These are phyloP conservation scores for Silene conica DNA, from an alignment of 148 eudicot genomes.

Conservation along the genomic window DNA sequence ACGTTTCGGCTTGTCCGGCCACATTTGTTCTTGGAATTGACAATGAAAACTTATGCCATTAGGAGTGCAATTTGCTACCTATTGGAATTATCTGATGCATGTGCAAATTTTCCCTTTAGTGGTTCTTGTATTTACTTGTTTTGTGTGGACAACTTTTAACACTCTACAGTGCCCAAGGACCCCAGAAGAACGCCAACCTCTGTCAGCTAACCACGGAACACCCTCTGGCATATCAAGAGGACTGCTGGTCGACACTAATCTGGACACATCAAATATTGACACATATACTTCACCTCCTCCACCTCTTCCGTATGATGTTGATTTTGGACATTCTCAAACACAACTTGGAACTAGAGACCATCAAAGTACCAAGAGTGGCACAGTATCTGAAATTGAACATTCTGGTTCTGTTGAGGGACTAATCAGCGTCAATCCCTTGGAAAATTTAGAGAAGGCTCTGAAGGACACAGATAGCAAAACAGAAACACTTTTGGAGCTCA, in stretches of 20 bases:
- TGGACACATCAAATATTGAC: conserved; percentile 69
- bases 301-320: conserved; percentile 60
- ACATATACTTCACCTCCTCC: conserved; percentile 70
- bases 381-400: conserved; percentile 28
- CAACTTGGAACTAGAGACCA: conserved; percentile 28
- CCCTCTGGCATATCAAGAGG: conserved; percentile 46
- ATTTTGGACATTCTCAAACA: conserved; percentile 44
- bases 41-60: no score
- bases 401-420: conserved; percentile 30
- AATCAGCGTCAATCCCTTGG: conserved; percentile 26
- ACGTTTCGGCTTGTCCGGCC: no score
- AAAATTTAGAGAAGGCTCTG: conserved; percentile 31
- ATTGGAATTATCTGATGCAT: no score
- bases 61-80: no score
- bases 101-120: background rate
- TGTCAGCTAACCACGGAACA: conserved; percentile 47
- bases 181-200: conserved; percentile 63
- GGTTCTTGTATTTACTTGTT: background rate
- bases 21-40: no score
- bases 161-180: conserved; percentile 60
- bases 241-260: conserved; percentile 72
- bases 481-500: conserved; percentile 42
- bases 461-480: conserved; percentile 35
- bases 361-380: conserved; percentile 34
- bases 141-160: background rate